Evolutionary conservation across 2,329 filamentous ascomycete genomes (phyloP).

Genomic region (Ceratocystis cubensis): DNA sequence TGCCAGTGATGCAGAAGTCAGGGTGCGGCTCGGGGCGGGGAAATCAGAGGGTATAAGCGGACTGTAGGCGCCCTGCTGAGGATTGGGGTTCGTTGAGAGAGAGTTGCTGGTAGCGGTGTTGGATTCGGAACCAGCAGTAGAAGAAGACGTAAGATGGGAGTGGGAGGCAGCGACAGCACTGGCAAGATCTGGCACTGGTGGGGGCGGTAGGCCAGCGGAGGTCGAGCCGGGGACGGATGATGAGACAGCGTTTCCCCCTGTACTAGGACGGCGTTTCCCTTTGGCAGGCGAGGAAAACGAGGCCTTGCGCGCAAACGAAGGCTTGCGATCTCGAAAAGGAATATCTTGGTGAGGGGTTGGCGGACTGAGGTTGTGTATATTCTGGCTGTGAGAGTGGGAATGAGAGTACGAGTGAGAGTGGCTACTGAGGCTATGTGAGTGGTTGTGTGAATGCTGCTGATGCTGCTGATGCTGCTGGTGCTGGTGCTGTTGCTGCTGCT

Average conservation of each 20-base stretch:
- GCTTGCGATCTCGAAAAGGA: conserved; percentile 36
- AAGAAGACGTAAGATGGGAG: conserved; percentile 27
- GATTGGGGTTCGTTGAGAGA: background rate
- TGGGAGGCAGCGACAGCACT: conserved; percentile 31
- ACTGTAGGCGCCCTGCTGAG: conserved; percentile 12
- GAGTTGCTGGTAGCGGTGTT: background rate
- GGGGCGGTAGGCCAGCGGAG: conserved; percentile 32
- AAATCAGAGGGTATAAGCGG: conserved; percentile 20
- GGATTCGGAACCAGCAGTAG: conserved; percentile 20
- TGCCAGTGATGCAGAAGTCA: conserved; percentile 6
- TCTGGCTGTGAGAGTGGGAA: background rate
- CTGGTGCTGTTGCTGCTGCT: background rate
- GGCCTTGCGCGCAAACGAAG: conserved; percentile 37
- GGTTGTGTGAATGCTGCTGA: background rate
- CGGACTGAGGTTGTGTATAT: background rate
- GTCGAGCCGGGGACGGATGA: conserved; percentile 21
- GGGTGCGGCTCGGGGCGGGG: conserved; percentile 18
- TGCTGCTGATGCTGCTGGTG: background rate
- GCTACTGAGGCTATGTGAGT: background rate
- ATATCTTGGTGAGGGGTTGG: conserved; percentile 7
- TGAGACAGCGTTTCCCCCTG: conserved; percentile 31
- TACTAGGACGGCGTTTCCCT: conserved; percentile 32
- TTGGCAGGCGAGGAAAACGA: conserved; percentile 35
- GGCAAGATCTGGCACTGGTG: conserved; percentile 43
- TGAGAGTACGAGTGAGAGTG: background rate